Percentiles rank a stretch among this genome's conserved stretches.
These are phyloP conservation scores for Camellia sinensis DNA, from an alignment of 148 eudicot species.

Conservation along the genomic window DNA sequence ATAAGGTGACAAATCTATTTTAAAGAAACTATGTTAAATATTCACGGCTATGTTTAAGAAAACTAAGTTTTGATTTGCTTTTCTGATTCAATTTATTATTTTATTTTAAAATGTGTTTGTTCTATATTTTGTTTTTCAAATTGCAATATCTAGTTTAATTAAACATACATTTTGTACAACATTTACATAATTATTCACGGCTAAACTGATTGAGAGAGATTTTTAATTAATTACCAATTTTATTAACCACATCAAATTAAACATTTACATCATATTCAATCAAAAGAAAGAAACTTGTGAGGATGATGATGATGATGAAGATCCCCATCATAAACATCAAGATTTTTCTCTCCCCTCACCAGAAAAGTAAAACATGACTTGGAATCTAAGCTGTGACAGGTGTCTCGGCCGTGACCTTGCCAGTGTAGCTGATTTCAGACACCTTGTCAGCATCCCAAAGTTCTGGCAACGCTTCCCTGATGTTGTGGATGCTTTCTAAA, in stretches of 20 bases:
- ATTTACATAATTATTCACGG: not conserved
- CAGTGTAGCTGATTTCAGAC: conserved; percentile 47
- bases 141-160: no score
- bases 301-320: not conserved
- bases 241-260: conserved; percentile 5
- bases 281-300: not conserved
- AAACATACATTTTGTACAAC: no score
- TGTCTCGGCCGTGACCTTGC: conserved; percentile 63
- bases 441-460: conserved; percentile 65
- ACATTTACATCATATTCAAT: conserved; percentile 19
- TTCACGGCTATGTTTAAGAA: no score
- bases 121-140: no score
- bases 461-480: conserved; percentile 79
- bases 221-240: not conserved
- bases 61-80: no score
- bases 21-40: no score
- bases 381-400: conserved; percentile 63
- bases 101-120: no score
- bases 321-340: not conserved
- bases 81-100: no score
- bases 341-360: not conserved
- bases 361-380: not conserved
- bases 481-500: conserved; percentile 80
- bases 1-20: no score
- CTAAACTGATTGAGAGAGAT: not conserved